Evolutionary conservation across 2,329 filamentous ascomycete genomes (phyloP).

Genomic region (Sarocladium brachiariae): DNA sequence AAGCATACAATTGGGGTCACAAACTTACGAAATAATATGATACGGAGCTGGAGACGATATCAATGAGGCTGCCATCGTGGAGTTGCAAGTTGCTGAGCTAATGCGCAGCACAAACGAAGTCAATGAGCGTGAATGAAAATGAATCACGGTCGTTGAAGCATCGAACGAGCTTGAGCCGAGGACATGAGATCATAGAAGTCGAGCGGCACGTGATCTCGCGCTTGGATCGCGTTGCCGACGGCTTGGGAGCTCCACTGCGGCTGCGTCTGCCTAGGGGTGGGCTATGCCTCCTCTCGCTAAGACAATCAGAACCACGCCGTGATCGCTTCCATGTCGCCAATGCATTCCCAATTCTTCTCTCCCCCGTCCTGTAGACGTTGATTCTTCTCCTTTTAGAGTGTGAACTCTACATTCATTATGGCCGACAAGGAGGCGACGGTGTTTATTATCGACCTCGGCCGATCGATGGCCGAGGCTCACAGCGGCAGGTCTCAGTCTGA

Average conservation of each 20-base stretch:
- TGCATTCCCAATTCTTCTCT: background rate
- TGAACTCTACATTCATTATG: conserved; percentile 46
- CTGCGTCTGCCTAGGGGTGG: conserved; percentile 7
- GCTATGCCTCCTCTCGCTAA: conserved; percentile 3
- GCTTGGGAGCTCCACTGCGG: background rate
- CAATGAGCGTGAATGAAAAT: background rate
- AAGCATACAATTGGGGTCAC: background rate
- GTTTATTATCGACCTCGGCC: conserved; percentile 83
- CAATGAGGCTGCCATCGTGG: conserved; percentile 41
- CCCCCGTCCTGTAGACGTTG: background rate
- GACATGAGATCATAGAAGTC: conserved; percentile 1
- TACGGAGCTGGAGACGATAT: conserved; percentile 63
- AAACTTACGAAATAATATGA: conserved; percentile 63
- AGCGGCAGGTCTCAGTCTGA: conserved; percentile 70
- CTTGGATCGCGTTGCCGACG: background rate
- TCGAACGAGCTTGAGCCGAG: background rate
- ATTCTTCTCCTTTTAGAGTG: background rate
- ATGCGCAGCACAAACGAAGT: background rate
- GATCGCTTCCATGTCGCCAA: background rate
- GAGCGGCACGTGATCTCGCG: conserved; percentile 3
- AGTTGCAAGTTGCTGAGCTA: background rate
- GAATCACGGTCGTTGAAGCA: background rate
- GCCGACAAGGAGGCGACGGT: conserved; percentile 88
- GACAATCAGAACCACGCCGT: background rate
- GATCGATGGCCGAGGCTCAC: conserved; percentile 70